These are phyloP conservation scores for Fraxinus anomala DNA, from an alignment of 257 asterid species.

Conservation along the genomic window DNA sequence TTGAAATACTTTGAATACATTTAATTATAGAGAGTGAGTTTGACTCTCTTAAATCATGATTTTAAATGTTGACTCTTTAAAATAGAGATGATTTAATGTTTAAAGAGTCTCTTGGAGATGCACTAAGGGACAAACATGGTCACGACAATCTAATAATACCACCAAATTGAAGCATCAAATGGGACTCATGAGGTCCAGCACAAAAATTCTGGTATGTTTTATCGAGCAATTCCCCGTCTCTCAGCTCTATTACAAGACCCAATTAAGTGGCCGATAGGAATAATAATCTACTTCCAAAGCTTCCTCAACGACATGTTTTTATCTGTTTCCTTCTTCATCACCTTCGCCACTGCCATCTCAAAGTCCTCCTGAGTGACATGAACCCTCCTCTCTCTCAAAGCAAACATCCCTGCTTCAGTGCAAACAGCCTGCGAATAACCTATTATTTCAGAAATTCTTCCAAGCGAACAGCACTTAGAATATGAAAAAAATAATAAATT, in stretches of 20 bases:
- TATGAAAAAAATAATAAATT: too few species aligned
- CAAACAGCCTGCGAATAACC: conserved; percentile 99
- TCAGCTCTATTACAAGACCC: neutral
- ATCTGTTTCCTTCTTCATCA: conserved; percentile 96
- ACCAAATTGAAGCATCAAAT: neutral
- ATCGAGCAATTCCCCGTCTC: neutral
- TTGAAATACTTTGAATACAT: too few species aligned
- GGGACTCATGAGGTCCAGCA: neutral
- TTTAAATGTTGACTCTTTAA: too few species aligned
- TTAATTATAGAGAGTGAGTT: too few species aligned
- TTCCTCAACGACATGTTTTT: conserved; percentile 91
- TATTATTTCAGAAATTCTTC: too few species aligned
- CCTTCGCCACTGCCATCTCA: conserved; percentile 97
- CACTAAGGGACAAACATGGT: neutral
- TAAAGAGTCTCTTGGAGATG: too few species aligned
- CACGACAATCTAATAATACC: neutral
- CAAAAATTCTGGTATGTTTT: neutral
- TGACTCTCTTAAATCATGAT: too few species aligned
- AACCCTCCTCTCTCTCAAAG: conserved; percentile 92
- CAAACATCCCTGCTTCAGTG: conserved; percentile 98
- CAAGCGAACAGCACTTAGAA: too few species aligned
- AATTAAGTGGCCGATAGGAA: neutral
- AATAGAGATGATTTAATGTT: too few species aligned
- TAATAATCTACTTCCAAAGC: conserved; percentile 83
- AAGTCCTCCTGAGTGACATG: conserved; percentile 97